These are phyloP conservation scores for Trichosanthes cucumerina DNA, from an alignment of 306 rosid genomes.

Conservation along the genomic window DNA sequence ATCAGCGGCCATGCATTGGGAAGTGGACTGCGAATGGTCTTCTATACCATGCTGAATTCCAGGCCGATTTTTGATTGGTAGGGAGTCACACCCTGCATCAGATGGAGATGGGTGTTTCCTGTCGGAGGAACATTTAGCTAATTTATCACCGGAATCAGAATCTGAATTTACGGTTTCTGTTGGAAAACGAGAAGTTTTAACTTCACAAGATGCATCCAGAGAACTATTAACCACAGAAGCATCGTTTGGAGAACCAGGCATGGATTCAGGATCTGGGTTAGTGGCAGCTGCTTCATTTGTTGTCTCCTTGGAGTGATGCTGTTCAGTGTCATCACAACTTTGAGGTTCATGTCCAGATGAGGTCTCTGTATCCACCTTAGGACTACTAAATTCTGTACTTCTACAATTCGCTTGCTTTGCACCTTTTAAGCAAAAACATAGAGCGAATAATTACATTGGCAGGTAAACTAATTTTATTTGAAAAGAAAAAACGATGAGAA, in stretches of 20 bases:
- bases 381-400: slow-evolving; percentile 21
- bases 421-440: slow-evolving; percentile 22
- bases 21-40: slow-evolving; percentile 18
- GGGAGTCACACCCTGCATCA: neutral
- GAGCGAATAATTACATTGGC: neutral
- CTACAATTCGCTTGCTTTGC: slow-evolving; percentile 28
- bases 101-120: slow-evolving; percentile 27
- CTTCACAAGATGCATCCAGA: slow-evolving; percentile 33
- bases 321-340: slow-evolving; percentile 32
- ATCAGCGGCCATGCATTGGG: slow-evolving; percentile 19
- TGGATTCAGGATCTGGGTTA: slow-evolving; percentile 13
- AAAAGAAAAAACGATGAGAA: neutral
- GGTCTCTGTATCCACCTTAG: slow-evolving; percentile 30
- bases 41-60: neutral
- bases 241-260: slow-evolving; percentile 19
- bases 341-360: slow-evolving; percentile 31
- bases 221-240: slow-evolving; percentile 17
- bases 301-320: slow-evolving; percentile 23
- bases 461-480: neutral
- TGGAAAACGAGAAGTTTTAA: slow-evolving; percentile 16
- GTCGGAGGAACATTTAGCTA: slow-evolving; percentile 22
- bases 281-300: slow-evolving; percentile 25
- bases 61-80: slow-evolving; percentile 11
- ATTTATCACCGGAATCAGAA: slow-evolving; percentile 25
- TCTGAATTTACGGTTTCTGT: slow-evolving; percentile 18